These are phyloP conservation scores for Sphaerobolus stellatus DNA, from an alignment of 1,284 basidiomycete species.

Conservation along the genomic window DNA sequence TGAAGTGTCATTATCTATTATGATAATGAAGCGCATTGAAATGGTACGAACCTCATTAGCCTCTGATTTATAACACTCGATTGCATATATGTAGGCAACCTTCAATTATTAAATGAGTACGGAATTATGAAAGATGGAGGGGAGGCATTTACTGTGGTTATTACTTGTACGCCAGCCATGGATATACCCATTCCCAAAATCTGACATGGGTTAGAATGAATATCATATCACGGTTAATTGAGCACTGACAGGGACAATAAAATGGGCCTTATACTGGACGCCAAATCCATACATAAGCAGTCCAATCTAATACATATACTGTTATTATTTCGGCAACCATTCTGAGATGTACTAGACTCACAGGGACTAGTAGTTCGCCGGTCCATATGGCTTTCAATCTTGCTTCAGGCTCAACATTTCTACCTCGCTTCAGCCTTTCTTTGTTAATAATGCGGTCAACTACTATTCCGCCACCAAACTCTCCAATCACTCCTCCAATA, in stretches of 20 bases:
- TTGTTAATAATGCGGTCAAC: conserved; percentile 4
- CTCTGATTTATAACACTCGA: conserved; percentile 6
- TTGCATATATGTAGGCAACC: conserved; percentile 12
- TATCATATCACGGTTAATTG: neutral
- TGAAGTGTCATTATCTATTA: neutral
- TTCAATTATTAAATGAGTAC: neutral
- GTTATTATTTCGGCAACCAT: too few relatives aligned
- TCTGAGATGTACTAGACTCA: too few relatives aligned
- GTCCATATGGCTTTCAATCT: conserved; percentile 11
- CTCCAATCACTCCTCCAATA: conserved; percentile 6
- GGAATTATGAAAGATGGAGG: neutral
- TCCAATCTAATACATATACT: neutral
- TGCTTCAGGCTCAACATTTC: conserved; percentile 5
- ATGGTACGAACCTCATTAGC: conserved; percentile 1
- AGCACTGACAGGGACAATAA: conserved; percentile 9
- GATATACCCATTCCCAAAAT: conserved; percentile 9
- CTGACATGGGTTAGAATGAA: conserved; percentile 1
- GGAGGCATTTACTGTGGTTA: conserved; percentile 4
- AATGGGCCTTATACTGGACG: conserved; percentile 6
- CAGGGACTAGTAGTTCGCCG: conserved; percentile 8
- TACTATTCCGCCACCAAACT: conserved; percentile 6
- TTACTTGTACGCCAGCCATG: conserved; percentile 10
- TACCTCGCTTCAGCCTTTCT: conserved; percentile 1
- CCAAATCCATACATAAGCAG: conserved; percentile 9
- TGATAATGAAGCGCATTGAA: neutral